phyloP scores from a whole-genome alignment of 2,329 filamentous ascomycete species.

The Thielaviopsis cerberus region DNA sequence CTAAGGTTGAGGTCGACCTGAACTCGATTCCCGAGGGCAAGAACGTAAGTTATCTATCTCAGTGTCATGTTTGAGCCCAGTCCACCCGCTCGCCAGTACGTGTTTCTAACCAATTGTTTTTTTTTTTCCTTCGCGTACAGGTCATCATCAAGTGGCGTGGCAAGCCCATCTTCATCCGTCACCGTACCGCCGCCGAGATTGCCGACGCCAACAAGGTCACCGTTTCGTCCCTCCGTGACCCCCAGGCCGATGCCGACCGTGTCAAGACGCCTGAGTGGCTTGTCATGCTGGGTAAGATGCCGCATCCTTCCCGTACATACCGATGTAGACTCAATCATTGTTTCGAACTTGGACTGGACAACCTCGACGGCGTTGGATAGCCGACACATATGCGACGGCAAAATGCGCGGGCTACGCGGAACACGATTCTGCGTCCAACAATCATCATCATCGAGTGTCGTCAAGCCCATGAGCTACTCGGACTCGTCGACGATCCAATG shows the following conservation, averaged over 20 bases:
- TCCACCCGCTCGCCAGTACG: background rate
- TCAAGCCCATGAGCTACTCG: background rate
- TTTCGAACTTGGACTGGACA: background rate
- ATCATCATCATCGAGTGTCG: background rate
- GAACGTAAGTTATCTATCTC: slow-evolving; percentile 52
- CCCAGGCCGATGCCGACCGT: slow-evolving; percentile 76
- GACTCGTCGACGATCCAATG: background rate
- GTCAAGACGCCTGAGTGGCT: slow-evolving; percentile 98
- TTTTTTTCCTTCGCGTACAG: slow-evolving; percentile 23
- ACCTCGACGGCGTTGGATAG: background rate
- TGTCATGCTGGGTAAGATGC: slow-evolving; percentile 71
- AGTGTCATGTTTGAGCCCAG: background rate
- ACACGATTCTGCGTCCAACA: background rate
- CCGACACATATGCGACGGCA: background rate
- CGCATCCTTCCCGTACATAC: slow-evolving; percentile 2
- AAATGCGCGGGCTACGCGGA: background rate
- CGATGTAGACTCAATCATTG: background rate
- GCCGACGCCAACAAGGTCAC: slow-evolving; percentile 82
- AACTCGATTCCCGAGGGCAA: slow-evolving; percentile 90
- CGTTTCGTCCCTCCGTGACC: slow-evolving; percentile 70
- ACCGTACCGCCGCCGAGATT: slow-evolving; percentile 87
- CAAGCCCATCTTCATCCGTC: slow-evolving; percentile 99
- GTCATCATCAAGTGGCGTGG: slow-evolving; percentile 99
- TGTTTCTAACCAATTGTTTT: background rate
- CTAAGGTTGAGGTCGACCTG: slow-evolving; percentile 97